phyloP scores from a whole-genome alignment of 345 rosid genomes.

The Passiflora organensis region DNA sequence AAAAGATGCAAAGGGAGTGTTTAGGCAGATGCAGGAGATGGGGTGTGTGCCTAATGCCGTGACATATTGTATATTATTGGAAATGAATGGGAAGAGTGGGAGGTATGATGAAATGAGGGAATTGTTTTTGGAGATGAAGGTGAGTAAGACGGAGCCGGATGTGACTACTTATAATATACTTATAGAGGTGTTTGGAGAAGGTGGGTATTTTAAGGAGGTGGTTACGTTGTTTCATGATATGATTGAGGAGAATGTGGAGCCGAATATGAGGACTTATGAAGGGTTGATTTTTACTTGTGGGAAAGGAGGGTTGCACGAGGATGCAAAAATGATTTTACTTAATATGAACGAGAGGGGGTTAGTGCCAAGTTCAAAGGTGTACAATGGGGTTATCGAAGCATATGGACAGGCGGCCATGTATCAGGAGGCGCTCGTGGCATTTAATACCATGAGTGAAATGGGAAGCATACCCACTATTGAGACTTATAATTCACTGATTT shows the following conservation, averaged over 20 bases:
- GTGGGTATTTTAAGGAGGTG: conserved; percentile 95
- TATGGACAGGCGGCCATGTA: conserved; percentile 88
- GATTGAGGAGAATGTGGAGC: conserved; percentile 89
- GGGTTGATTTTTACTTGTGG: conserved; percentile 88
- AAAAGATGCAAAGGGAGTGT: conserved; percentile 73
- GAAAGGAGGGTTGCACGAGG: conserved; percentile 82
- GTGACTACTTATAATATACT: conserved; percentile 76
- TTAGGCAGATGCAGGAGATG: conserved; percentile 85
- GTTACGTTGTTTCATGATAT: conserved; percentile 91
- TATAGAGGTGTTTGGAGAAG: conserved; percentile 84
- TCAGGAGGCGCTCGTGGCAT: conserved; percentile 80
- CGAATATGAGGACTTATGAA: conserved; percentile 83
- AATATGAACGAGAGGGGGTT: conserved; percentile 70
- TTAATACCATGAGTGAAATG: conserved; percentile 84
- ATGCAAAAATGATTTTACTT: conserved; percentile 65
- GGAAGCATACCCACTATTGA: conserved; percentile 70
- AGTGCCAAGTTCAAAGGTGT: conserved; percentile 80
- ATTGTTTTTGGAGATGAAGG: conserved; percentile 92
- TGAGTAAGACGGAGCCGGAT: conserved; percentile 78
- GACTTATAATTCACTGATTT: conserved; percentile 74
- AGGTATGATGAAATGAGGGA: conserved; percentile 84
- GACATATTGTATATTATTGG: conserved; percentile 69
- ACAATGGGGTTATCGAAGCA: conserved; percentile 78
- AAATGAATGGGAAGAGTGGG: conserved; percentile 73
- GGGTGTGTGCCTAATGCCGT: conserved; percentile 70